Base-by-base conservation (phyloP, 139 green algal species). In the Chlorella sp. region DNA sequence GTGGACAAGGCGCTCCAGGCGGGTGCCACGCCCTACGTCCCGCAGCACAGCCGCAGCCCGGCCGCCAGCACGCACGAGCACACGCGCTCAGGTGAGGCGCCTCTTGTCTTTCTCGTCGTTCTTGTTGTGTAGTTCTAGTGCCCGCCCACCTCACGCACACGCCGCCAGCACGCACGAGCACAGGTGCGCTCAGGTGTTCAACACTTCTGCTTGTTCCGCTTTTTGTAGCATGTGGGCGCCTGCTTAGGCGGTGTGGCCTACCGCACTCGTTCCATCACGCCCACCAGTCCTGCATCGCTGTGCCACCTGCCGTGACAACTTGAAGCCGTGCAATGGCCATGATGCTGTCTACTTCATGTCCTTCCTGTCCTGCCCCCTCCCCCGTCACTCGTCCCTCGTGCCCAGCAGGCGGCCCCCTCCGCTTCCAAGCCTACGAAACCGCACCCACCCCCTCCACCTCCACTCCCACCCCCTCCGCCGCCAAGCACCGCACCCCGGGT, bases 1-100 rank as follows among this genome's bases (percentile, higher is more conserved):
- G 32, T 77, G 64, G 27, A 32, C 55, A 55, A 75, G 22, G 81
- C 81, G 5, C 31, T 80, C 27, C 66, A 71, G 32, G 49, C 66
- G 24, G 89, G 89, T 3, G 85, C 88, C 2, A 74, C 80, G 17
- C 85, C 87, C 5, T 93, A 93, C 81, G 75, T 91, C 14, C 73
- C 80, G 5, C 65, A 74, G 33, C 76, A 90, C 49, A 91, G 20
- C 73, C 6, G 72, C 69, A 36, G 62, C 10, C 42, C 42, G 42
- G 42, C 10, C 42, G 17, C 10, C 10, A 17, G 10, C 42, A 55
- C 10, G 10, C 42, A 10, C 42, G 10, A 17, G 42, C 10, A 17
- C 10, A 26, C 27, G 32, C 26, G 60, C 17, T 66, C 27, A 61
- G 26, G 17, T 62, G 23, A 32, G 10, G 35, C 67, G 10, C 4